A percentile compares a stretch with the other conserved stretches of the same genome.
These are phyloP conservation scores for Magnolia officinalis DNA, from an alignment of 164 flowering plant genomes.

Conservation along the genomic window DNA sequence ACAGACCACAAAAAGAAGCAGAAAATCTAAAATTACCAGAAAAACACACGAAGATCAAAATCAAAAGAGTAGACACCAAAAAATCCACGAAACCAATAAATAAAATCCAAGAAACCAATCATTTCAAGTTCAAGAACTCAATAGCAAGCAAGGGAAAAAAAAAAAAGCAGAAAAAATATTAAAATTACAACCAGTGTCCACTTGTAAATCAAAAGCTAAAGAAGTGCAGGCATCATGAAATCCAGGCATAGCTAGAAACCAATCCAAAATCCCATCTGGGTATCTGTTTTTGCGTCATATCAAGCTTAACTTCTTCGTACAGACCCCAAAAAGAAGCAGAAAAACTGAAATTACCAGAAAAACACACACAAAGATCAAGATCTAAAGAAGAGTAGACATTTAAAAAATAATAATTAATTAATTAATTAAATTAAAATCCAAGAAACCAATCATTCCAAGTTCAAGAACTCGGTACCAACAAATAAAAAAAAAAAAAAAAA, in stretches of 20 bases:
- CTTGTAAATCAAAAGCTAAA: neutral
- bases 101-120: neutral
- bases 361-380: neutral
- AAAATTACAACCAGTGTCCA: neutral
- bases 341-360: neutral
- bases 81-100: no score
- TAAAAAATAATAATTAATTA: no score
- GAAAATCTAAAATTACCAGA: neutral
- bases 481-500: neutral
- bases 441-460: neutral
- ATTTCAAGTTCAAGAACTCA: neutral
- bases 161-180: neutral
- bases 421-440: no score
- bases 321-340: neutral
- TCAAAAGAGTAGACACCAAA: no score
- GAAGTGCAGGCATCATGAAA: neutral
- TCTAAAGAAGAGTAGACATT: no score
- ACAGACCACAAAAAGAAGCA: neutral
- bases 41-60: neutral
- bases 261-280: slow-evolving; percentile 2
- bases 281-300: neutral
- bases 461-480: neutral
- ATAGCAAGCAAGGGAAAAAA: neutral
- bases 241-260: neutral
- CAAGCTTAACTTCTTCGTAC: neutral